Conservation (phyloP, 1,284 basidiomycete species). For the Boletus subluridellus region DNA sequence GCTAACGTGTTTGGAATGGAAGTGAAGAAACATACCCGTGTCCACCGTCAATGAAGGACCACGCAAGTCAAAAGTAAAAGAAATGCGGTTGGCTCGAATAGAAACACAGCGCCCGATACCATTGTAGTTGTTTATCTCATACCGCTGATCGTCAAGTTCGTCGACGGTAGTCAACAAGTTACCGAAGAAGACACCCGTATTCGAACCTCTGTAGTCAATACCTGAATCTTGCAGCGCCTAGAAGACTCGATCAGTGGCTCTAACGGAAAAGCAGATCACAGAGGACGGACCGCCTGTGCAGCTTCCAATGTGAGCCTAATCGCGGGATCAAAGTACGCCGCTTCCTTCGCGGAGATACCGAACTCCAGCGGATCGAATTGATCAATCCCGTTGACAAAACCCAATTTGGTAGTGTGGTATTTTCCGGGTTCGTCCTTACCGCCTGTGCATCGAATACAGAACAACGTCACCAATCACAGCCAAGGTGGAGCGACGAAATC, state of each 20-base stretch:
- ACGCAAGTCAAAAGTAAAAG: slow-evolving; percentile 47
- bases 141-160: slow-evolving; percentile 30
- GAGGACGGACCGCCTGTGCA: slow-evolving; percentile 25
- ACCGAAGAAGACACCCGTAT: slow-evolving; percentile 34
- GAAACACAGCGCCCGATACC: slow-evolving; percentile 31
- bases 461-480: neutral
- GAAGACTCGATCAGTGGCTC: neutral
- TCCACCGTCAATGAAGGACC: slow-evolving; percentile 48
- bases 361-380: slow-evolving; percentile 34
- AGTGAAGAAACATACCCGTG: slow-evolving; percentile 34
- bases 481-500: neutral
- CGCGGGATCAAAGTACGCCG: slow-evolving; percentile 26
- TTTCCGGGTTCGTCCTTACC: slow-evolving; percentile 30
- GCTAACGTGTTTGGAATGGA: neutral
- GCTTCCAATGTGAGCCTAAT: slow-evolving; percentile 24
- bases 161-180: slow-evolving; percentile 28
- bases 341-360: slow-evolving; percentile 32
- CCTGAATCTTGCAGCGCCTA: slow-evolving; percentile 35
- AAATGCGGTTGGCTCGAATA: slow-evolving; percentile 44
- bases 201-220: slow-evolving; percentile 34
- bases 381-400: slow-evolving; percentile 32
- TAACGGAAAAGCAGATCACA: neutral
- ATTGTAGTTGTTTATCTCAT: slow-evolving; percentile 27
- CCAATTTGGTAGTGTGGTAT: slow-evolving; percentile 29
- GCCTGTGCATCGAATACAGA: slow-evolving; percentile 6